Percentiles rank a stretch among this genome's conserved stretches.
These are phyloP conservation scores for Dactylonectria estremocensis DNA, from an alignment of 2,329 filamentous ascomycete species.

Conservation along the genomic window DNA sequence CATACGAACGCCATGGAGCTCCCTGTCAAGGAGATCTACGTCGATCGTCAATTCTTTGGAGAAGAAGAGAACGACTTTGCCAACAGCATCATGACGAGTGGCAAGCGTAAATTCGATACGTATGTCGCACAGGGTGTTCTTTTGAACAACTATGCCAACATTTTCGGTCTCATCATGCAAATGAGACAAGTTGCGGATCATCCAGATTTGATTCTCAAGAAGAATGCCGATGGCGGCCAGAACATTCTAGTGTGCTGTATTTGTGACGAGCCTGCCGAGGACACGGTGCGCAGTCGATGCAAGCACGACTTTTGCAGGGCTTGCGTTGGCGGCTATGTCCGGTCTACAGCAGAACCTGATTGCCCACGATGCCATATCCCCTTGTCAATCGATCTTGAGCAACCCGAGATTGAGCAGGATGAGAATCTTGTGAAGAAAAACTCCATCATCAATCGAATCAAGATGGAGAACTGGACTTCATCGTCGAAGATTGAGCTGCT, in stretches of 20 bases:
- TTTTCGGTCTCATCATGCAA: constrained; percentile 98
- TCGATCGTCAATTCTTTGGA: constrained; percentile 96
- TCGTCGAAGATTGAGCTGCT: constrained; percentile 98
- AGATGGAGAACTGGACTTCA: constrained; percentile 98
- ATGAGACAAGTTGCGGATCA: constrained; percentile 99
- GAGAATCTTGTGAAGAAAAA: constrained; percentile 90
- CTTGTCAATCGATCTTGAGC: constrained; percentile 91
- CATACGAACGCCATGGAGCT: constrained; percentile 96
- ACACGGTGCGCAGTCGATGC: constrained; percentile 92
- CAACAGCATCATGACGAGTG: constrained; percentile 94
- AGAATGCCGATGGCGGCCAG: constrained; percentile 86
- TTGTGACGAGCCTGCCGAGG: constrained; percentile 96
- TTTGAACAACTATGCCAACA: constrained; percentile 98
- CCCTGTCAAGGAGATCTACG: constrained; percentile 92
- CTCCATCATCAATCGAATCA: constrained; percentile 98
- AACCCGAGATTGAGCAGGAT: constrained; percentile 95
- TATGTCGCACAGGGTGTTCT: constrained; percentile 96
- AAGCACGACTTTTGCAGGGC: constrained; percentile 79
- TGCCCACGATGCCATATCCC: constrained; percentile 95
- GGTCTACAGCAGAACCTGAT: constrained; percentile 82
- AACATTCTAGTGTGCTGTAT: constrained; percentile 94
- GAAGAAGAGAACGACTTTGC: constrained; percentile 97
- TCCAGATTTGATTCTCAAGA: constrained; percentile 93
- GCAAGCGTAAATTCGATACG: constrained; percentile 90
- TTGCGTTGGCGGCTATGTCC: constrained; percentile 70